Base-by-base conservation (phyloP, 2,329 filamentous ascomycete genomes). In the Coniochaeta pulveracea region DNA sequence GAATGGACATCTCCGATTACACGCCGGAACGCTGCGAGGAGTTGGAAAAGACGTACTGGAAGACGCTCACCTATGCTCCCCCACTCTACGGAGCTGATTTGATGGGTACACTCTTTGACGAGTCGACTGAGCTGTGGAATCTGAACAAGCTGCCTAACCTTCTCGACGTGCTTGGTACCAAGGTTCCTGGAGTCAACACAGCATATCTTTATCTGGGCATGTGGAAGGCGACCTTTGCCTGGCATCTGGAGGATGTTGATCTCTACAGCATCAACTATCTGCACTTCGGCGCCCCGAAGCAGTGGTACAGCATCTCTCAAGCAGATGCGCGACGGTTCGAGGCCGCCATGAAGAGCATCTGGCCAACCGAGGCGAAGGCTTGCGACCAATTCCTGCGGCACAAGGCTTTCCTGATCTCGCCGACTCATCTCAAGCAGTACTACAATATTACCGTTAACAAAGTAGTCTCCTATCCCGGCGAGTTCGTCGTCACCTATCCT, bases 201-300 rank as follows among this genome's bases (percentile, higher is more conserved):
- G 89, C 91, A 2, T 98, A 98, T 51, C 72, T 98, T 2, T 98
- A 98, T 51, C 69, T 98, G 38, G 91, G 91, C 26, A 98, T 98
- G 91, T 98, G 91, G 91, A 96, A 96, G 57, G 89, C 91, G 10
- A 96, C 91, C 0, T 98, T 98, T 54, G 91, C 91, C 7, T 98
- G 91, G 91, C 91, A 98, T 69, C 63, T 98, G 34, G 91, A 98
- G 54, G 91, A 98, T 53, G 89, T 98, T 26, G 91, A 98, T 61
- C 72, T 98, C 4, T 98, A 98, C 74, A 96, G 88, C 55, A 98
- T 98, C 69, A 98, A 98, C 61, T 98, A 95, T 55, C 86, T 98
- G 38, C 91, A 98, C 51, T 98, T 98, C 54, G 91, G 91, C 35
- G 91, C 91, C 2, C 91, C 91, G 1, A 98, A 98, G 59, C 91